Evolutionary conservation across 2,329 filamentous ascomycete genomes (phyloP).

Genomic region (Zymoseptoria pseudotritici): DNA sequence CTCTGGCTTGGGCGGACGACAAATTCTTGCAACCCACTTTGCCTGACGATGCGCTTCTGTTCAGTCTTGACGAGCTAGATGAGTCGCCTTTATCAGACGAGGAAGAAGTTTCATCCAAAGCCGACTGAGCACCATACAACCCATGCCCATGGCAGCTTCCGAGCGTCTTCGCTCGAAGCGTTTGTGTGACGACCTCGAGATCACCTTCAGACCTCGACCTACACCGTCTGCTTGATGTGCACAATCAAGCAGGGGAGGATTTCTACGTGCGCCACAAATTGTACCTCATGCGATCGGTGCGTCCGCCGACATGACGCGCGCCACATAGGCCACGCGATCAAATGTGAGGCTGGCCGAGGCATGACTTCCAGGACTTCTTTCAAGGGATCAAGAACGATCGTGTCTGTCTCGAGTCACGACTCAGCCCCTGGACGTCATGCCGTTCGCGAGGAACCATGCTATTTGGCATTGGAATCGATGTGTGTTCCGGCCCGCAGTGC

Average conservation of each 20-base stretch:
- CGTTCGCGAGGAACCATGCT: not conserved
- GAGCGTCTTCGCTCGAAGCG: not conserved
- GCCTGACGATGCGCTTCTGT: slow-evolving; percentile 82
- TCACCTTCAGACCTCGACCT: not conserved
- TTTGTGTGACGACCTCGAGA: not conserved
- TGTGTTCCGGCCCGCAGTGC: not conserved
- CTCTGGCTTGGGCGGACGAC: slow-evolving; percentile 64
- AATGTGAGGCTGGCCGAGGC: not conserved
- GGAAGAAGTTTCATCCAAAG: slow-evolving; percentile 1
- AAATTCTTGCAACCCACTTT: slow-evolving; percentile 75
- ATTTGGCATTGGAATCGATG: not conserved
- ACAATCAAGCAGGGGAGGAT: not conserved
- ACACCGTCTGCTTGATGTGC: not conserved
- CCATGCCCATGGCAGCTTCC: not conserved
- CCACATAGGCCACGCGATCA: not conserved
- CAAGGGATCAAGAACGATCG: not conserved
- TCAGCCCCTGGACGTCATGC: not conserved
- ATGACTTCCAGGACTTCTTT: not conserved
- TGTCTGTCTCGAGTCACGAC: not conserved
- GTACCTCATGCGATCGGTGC: not conserved
- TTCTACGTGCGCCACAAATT: not conserved
- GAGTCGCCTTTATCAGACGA: slow-evolving; percentile 22
- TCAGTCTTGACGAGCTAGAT: slow-evolving; percentile 73
- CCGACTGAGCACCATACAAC: not conserved
- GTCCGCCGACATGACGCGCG: not conserved